Conservation (phyloP, 768 basidiomycete species). For the Boletus edulis region DNA sequence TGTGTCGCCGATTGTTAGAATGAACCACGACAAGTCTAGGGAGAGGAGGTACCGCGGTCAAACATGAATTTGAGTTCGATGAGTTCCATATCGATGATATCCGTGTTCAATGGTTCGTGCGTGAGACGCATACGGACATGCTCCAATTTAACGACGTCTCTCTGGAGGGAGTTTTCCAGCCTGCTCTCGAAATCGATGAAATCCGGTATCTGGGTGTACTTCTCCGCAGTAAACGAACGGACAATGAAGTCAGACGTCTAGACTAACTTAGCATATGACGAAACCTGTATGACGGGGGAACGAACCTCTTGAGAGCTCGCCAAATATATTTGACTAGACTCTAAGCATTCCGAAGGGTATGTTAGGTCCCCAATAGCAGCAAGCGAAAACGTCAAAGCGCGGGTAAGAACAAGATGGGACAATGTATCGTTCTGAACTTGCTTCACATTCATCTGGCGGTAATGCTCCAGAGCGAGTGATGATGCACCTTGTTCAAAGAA, state of each 20-base stretch:
- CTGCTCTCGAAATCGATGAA: conserved; percentile 80
- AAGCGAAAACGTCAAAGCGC: conserved; percentile 76
- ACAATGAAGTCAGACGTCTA: conserved; percentile 81
- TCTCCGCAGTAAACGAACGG: conserved; percentile 74
- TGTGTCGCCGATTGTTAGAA: conserved; percentile 29
- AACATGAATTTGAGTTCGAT: conserved; percentile 84
- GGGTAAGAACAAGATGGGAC: conserved; percentile 76
- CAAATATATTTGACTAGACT: conserved; percentile 78
- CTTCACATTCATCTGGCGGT: conserved; percentile 73
- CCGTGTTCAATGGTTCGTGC: conserved; percentile 68
- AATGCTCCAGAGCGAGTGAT: conserved; percentile 73
- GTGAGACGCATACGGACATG: conserved; percentile 80
- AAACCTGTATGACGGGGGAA: background rate
- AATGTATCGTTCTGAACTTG: conserved; percentile 89
- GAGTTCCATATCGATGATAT: conserved; percentile 78
- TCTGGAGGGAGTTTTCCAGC: conserved; percentile 81
- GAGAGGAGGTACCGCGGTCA: conserved; percentile 54
- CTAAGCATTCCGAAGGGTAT: conserved; percentile 70
- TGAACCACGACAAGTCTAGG: background rate
- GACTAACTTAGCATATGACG: conserved; percentile 3
- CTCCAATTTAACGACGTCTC: conserved; percentile 80
- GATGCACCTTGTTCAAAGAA: conserved; percentile 57
- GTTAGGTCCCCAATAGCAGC: conserved; percentile 76
- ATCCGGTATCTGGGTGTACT: conserved; percentile 88
- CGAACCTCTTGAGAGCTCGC: conserved; percentile 76